Conservation (phyloP, 2,329 filamentous ascomycete species). For the Diaporthe batatas region DNA sequence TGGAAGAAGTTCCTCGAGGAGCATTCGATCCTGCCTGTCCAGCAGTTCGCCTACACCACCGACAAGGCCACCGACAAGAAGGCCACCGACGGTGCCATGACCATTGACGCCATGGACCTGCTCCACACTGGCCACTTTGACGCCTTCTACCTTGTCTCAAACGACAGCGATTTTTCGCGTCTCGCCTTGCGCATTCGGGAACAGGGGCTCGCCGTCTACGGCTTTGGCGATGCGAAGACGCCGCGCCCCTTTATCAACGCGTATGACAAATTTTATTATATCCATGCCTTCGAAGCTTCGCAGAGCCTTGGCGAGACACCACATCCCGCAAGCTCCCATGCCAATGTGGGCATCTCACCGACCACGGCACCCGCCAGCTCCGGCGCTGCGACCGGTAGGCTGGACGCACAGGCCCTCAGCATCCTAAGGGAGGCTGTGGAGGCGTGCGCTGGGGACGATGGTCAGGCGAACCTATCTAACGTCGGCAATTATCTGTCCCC, state of each 20-base stretch:
- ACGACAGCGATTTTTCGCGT: constrained; percentile 52
- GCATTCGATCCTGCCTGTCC: constrained; percentile 53
- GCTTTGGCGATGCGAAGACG: constrained; percentile 52
- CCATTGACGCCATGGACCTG: constrained; percentile 56
- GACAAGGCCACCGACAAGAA: constrained; percentile 55
- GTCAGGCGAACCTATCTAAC: constrained; percentile 48
- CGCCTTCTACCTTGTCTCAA: constrained; percentile 48
- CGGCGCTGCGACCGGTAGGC: neutral
- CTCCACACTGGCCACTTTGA: constrained; percentile 51
- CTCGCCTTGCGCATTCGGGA: constrained; percentile 52
- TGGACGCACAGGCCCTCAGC: neutral
- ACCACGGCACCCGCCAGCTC: neutral
- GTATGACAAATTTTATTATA: constrained; percentile 52
- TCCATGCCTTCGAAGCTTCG: constrained; percentile 41
- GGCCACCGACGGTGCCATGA: constrained; percentile 52
- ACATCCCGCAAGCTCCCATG: neutral
- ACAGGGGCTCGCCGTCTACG: constrained; percentile 51
- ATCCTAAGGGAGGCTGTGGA: constrained; percentile 44
- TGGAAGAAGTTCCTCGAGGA: constrained; percentile 52
- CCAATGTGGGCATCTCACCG: neutral
- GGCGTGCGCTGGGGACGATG: constrained; percentile 45
- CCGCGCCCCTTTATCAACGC: constrained; percentile 51
- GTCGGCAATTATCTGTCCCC: constrained; percentile 49
- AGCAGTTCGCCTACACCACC: constrained; percentile 53
- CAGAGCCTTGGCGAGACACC: neutral